A percentile compares a stretch with the other conserved stretches of the same genome.
Conservation (phyloP, 2,329 filamentous ascomycete species). For the Rutstroemia sp. region DNA sequence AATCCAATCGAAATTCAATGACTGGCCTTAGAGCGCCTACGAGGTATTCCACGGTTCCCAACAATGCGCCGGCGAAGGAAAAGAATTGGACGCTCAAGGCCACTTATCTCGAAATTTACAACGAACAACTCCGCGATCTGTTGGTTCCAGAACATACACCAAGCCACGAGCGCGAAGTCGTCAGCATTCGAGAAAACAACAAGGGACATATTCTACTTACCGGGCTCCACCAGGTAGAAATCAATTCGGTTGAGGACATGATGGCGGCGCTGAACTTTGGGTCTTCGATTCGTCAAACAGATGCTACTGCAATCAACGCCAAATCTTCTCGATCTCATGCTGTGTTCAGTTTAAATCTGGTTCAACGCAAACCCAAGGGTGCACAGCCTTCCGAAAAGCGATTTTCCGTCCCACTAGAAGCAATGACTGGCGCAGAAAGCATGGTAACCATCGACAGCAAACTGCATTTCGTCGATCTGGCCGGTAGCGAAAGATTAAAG, state of each 20-base stretch:
- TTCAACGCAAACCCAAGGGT: constrained; percentile 68
- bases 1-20: constrained; percentile 55
- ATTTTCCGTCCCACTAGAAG: constrained; percentile 77
- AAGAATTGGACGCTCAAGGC: constrained; percentile 88
- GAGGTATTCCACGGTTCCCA: constrained; percentile 56
- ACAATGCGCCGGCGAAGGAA: constrained; percentile 37
- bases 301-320: constrained; percentile 94
- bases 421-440: constrained; percentile 60
- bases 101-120: constrained; percentile 96
- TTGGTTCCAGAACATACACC: constrained; percentile 70
- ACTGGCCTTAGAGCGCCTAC: constrained; percentile 75
- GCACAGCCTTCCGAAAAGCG: constrained; percentile 67
- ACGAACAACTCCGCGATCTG: constrained; percentile 88
- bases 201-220: constrained; percentile 94
- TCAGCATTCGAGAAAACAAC: constrained; percentile 89
- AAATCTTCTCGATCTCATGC: constrained; percentile 97
- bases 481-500: constrained; percentile 92
- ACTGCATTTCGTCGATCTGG: constrained; percentile 95
- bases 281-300: constrained; percentile 89
- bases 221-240: constrained; percentile 77
- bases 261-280: constrained; percentile 86
- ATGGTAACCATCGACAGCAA: constrained; percentile 93
- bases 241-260: constrained; percentile 88
- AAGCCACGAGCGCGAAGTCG: constrained; percentile 60
- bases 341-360: constrained; percentile 89